Evolutionary conservation across 2,329 filamentous ascomycete species (phyloP), one percentile per base, ranked within the genome.

Genomic region (Botryosphaeria dothidea): DNA sequence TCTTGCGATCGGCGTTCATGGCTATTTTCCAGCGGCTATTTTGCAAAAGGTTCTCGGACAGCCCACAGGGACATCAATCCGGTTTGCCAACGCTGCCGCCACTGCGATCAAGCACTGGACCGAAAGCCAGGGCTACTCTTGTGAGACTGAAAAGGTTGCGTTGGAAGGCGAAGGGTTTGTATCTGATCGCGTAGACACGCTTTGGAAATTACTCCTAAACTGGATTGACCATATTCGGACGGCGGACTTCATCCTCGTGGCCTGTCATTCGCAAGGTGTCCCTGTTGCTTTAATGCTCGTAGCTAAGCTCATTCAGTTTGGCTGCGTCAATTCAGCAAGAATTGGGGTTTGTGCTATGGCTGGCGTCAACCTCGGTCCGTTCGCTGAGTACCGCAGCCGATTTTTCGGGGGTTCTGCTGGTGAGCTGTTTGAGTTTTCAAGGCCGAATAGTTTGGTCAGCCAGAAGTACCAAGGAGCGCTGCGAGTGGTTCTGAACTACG

Each of bases 111-210:
- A 90, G 65, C 85, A 89, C 66, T 99, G 93, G 92, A 87, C 92
- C 0, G 87, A 92, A 62, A 82, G 82, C 13, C 87, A 92, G 68
- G 90, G 91, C 0, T 92, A 89, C 66, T 80, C 84, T 2, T 90
- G 93, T 67, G 90, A 96, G 70, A 92, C 99, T 64, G 93, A 97
- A 73, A 97, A 96, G 74, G 91, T 98, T 15, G 92, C 94, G 0
- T 84, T 99, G 0, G 95, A 99, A 79, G 94, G 94, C 23, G 95
- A 99, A 78, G 95, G 95, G 25, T 92, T 92, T 75, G 95, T 99
- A 52, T 86, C 86, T 2, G 93, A 98, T 68, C 86, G 95, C 6
- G 92, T 98, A 1, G 91, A 96, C 67, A 91, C 96, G 43, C 81
- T 99, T 6, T 99, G 95, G 95, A 96, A 94, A 77, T 83, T 98